phyloP scores from a whole-genome alignment of 2,329 filamentous ascomycete species.

The Apiospora hydei region DNA sequence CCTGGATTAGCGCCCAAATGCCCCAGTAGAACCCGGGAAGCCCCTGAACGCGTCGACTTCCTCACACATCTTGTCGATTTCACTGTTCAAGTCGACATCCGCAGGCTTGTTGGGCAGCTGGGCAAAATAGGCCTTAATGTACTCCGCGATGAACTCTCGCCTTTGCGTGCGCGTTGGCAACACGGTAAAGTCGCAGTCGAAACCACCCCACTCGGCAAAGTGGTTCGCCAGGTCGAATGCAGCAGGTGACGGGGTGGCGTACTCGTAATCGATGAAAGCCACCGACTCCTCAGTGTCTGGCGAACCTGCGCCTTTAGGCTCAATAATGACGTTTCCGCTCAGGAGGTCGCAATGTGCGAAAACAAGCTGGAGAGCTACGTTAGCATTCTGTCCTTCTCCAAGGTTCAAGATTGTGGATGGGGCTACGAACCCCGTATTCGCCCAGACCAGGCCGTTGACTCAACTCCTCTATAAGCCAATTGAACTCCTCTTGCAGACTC shows the following conservation, averaged over 20 bases:
- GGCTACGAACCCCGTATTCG: slow-evolving; percentile 69
- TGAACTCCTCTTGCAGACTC: slow-evolving; percentile 76
- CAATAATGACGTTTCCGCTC: slow-evolving; percentile 94
- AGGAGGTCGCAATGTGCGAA: slow-evolving; percentile 96
- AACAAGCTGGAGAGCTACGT: slow-evolving; percentile 62
- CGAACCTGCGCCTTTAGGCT: slow-evolving; percentile 54
- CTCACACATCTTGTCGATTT: slow-evolving; percentile 72
- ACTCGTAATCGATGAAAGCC: slow-evolving; percentile 98
- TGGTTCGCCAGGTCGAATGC: slow-evolving; percentile 98
- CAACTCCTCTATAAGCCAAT: slow-evolving; percentile 72
- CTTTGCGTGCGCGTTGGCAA: slow-evolving; percentile 82
- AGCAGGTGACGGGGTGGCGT: slow-evolving; percentile 90
- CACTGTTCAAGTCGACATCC: slow-evolving; percentile 52
- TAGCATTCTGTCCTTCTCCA: neutral
- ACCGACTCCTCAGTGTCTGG: slow-evolving; percentile 57
- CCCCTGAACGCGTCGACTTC: slow-evolving; percentile 87
- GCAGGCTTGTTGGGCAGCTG: slow-evolving; percentile 48
- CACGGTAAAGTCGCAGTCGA: slow-evolving; percentile 88
- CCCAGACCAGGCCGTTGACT: slow-evolving; percentile 81
- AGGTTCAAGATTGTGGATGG: neutral
- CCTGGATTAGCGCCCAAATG: slow-evolving; percentile 95
- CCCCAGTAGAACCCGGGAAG: slow-evolving; percentile 92
- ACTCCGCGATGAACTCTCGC: slow-evolving; percentile 82
- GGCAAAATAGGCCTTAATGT: slow-evolving; percentile 76
- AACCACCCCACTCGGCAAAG: slow-evolving; percentile 97